Percentiles rank a stretch among this genome's conserved stretches.
Evolutionary conservation across 176 grass and related monocot genomes (phyloP).

Genomic region (Carex kokanica): DNA sequence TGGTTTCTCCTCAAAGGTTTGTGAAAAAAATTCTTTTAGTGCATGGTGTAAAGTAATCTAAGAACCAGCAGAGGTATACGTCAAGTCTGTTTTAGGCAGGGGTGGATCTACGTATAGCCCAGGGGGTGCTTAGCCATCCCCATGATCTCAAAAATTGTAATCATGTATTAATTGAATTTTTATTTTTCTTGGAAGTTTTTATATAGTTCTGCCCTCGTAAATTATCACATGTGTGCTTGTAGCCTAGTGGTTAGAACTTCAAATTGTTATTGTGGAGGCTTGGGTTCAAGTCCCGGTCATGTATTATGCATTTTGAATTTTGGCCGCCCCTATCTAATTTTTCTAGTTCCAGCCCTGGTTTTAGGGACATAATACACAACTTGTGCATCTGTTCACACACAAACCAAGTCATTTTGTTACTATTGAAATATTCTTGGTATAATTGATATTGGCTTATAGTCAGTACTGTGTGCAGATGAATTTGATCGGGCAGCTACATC

Average conservation of each 20-base stretch:
- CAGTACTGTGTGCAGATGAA: constrained; percentile 63
- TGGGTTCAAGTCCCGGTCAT: too few relatives aligned
- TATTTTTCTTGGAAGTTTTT: too few relatives aligned
- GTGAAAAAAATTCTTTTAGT: constrained; percentile 10
- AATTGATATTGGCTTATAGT: constrained; percentile 22
- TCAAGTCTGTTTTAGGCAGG: neutral
- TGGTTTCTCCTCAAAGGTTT: constrained; percentile 66
- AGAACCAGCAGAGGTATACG: neutral
- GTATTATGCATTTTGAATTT: too few relatives aligned
- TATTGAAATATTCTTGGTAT: neutral
- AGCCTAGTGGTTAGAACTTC: too few relatives aligned
- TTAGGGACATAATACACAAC: neutral
- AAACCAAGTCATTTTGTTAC: constrained; percentile 2
- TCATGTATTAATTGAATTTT: too few relatives aligned
- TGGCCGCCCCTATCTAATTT: too few relatives aligned
- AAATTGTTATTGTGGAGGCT: too few relatives aligned
- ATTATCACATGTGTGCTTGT: too few relatives aligned
- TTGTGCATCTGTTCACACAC: neutral
- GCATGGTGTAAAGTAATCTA: neutral
- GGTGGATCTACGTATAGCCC: too few relatives aligned
- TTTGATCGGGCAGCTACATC: constrained; percentile 96
- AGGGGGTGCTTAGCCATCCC: too few relatives aligned
- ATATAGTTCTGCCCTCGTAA: too few relatives aligned
- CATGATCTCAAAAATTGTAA: too few relatives aligned
- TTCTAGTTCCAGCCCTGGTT: neutral